Conservation (phyloP, 75 land plant genomes). For the Cupressus sempervirens region DNA sequence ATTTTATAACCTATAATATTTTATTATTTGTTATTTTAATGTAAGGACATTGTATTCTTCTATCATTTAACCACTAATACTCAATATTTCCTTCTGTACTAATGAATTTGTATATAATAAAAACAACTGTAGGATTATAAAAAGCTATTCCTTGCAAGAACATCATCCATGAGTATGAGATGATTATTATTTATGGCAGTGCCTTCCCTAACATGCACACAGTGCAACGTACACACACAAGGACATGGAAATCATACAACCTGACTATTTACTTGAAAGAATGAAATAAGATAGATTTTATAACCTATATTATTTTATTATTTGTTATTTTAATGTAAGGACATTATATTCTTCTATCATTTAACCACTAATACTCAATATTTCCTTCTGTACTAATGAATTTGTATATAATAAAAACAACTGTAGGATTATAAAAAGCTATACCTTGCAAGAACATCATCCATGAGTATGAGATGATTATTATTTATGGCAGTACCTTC, state of each 20-base stretch:
- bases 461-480: constrained; percentile 21
- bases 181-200: constrained; percentile 19
- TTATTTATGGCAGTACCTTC: constrained; percentile 19
- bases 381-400: not conserved
- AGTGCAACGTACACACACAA: not conserved
- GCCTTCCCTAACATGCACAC: constrained; percentile 4
- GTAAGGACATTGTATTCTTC: not conserved
- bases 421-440: not conserved
- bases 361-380: not conserved
- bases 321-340: not conserved
- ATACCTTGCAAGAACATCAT: constrained; percentile 32
- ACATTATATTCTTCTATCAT: not conserved
- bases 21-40: not conserved
- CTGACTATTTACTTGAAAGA: not conserved
- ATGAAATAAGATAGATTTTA: not conserved
- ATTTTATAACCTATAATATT: not conserved
- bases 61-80: not conserved
- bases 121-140: not conserved
- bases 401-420: not conserved
- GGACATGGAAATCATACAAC: not conserved
- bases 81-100: not conserved
- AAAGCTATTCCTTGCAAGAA: constrained; percentile 22
- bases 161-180: constrained; percentile 23
- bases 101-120: not conserved
- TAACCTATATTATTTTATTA: not conserved